A percentile compares a stretch with the other conserved stretches of the same genome.
Evolutionary conservation across 2,329 filamentous ascomycete species (phyloP).

Genomic region (Karstenula rhodostoma): DNA sequence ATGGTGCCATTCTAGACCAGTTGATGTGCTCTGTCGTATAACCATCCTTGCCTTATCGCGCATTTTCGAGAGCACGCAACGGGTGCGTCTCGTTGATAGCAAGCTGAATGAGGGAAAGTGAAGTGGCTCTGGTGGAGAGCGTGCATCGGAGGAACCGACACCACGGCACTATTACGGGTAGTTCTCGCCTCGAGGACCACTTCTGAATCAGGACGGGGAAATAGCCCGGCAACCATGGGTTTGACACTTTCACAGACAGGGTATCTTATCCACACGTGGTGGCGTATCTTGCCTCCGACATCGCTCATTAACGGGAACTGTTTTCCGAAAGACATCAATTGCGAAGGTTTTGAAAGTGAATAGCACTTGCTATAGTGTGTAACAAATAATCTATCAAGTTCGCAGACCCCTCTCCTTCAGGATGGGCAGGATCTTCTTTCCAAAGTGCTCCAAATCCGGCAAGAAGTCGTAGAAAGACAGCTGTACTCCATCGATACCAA

Average conservation of each 20-base stretch:
- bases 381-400: not conserved
- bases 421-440: not conserved
- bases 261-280: not conserved
- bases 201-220: not conserved
- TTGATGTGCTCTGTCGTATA: slow-evolving; percentile 6
- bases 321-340: not conserved
- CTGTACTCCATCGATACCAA: slow-evolving; percentile 1
- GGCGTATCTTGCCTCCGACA: not conserved
- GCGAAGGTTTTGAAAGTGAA: not conserved
- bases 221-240: not conserved
- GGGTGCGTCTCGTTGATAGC: not conserved
- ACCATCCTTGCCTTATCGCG: slow-evolving; percentile 1
- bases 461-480: slow-evolving; percentile 3
- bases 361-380: not conserved
- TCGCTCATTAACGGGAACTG: not conserved
- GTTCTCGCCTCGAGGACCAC: not conserved
- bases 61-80: slow-evolving; percentile 5
- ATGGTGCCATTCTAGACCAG: slow-evolving; percentile 9
- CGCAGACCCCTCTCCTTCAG: not conserved
- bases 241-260: not conserved
- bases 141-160: not conserved
- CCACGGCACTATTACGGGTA: not conserved
- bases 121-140: not conserved
- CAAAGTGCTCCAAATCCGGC: not conserved
- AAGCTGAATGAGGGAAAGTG: slow-evolving; percentile 12